These are phyloP conservation scores for Pyrenophora graminea DNA, from an alignment of 2,329 filamentous ascomycete genomes.

Conservation along the genomic window DNA sequence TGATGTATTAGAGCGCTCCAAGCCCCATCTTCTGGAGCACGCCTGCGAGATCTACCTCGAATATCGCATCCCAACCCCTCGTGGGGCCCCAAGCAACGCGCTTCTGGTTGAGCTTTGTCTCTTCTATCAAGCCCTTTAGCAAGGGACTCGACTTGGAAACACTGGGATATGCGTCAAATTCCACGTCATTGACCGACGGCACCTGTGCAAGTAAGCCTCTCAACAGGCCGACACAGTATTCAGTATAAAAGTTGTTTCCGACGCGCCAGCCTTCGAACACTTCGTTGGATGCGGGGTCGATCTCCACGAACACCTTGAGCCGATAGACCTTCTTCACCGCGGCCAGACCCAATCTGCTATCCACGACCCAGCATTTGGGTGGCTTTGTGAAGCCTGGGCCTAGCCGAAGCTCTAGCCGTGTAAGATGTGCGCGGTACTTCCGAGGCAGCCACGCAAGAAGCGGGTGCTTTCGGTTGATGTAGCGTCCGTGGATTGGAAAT, in stretches of 20 bases:
- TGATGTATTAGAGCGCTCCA: too few relatives aligned
- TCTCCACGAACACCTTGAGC: constrained; percentile 71
- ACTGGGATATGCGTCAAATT: constrained; percentile 71
- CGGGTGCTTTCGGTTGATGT: constrained; percentile 75
- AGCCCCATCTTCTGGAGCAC: constrained; percentile 35
- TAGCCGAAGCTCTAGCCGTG: constrained; percentile 69
- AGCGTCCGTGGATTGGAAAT: constrained; percentile 58
- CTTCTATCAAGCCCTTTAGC: constrained; percentile 63
- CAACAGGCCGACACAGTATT: constrained; percentile 65
- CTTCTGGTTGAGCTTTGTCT: constrained; percentile 55
- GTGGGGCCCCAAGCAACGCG: constrained; percentile 69
- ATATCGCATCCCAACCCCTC: constrained; percentile 62
- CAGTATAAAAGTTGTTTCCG: constrained; percentile 70
- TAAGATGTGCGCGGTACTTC: constrained; percentile 63
- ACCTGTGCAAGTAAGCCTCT: constrained; percentile 60
- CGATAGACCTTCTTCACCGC: constrained; percentile 64
- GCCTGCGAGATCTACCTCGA: constrained; percentile 34
- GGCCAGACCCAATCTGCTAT: constrained; percentile 64
- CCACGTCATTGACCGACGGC: constrained; percentile 61
- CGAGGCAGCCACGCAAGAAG: constrained; percentile 68
- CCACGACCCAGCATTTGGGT: constrained; percentile 71
- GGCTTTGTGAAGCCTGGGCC: constrained; percentile 75
- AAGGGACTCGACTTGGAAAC: constrained; percentile 69
- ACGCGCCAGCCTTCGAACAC: constrained; percentile 70
- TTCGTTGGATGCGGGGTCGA: constrained; percentile 67